A percentile compares a stretch with the other conserved stretches of the same genome.
Evolutionary conservation across 495 filamentous ascomycete species (phyloP).

Genomic region (Pyrenopolyporus hunteri): DNA sequence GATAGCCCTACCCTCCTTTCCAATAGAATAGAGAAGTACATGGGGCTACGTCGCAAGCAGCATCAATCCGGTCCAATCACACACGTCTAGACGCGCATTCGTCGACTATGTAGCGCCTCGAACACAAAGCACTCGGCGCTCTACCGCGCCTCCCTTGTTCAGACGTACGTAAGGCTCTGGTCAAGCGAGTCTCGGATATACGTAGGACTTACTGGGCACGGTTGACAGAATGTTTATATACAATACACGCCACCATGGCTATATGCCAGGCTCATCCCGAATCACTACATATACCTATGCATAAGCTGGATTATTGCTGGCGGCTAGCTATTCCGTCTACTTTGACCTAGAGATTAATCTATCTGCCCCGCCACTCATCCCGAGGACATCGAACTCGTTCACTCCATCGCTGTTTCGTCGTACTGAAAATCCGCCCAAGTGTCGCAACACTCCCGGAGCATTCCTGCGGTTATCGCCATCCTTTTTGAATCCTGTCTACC

Average conservation of each 20-base stretch:
- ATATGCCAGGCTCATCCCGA: too few species aligned
- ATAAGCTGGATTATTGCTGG: too few species aligned
- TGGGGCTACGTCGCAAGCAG: slow-evolving; percentile 9
- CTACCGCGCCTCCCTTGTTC: slow-evolving; percentile 14
- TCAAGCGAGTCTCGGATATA: slow-evolving; percentile 11
- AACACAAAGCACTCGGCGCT: not conserved
- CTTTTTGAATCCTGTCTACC: not conserved
- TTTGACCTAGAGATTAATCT: too few species aligned
- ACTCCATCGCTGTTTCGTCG: too few species aligned
- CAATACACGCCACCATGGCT: not conserved
- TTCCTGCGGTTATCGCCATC: too few species aligned
- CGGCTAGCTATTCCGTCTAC: too few species aligned
- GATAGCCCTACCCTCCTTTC: not conserved
- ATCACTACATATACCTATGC: too few species aligned
- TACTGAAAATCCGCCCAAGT: too few species aligned
- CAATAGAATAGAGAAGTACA: not conserved
- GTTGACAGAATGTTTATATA: not conserved
- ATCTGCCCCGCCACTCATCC: too few species aligned
- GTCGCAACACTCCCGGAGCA: too few species aligned
- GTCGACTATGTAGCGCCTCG: slow-evolving; percentile 24
- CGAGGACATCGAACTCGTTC: too few species aligned
- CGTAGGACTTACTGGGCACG: slow-evolving; percentile 2
- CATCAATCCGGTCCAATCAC: slow-evolving; percentile 5
- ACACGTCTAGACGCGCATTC: slow-evolving; percentile 6
- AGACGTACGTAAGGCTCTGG: not conserved